phyloP scores from a whole-genome alignment of 1,139 yeast genomes.

The Saccharomycopsis hybrid region DNA sequence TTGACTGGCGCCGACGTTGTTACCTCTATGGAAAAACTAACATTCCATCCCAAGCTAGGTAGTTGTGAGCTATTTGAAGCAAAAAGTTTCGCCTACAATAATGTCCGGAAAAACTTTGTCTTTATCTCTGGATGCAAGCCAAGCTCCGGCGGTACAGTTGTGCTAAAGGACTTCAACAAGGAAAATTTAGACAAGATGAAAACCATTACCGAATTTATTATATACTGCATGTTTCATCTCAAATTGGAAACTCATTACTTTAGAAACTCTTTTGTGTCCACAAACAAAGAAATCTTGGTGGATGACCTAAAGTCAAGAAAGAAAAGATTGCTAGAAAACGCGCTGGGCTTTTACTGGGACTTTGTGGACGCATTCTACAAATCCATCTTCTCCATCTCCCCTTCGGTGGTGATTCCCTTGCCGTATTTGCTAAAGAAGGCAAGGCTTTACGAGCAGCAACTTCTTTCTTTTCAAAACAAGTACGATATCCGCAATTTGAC shows the following conservation, averaged over 20 bases:
- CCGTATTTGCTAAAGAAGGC: slow-evolving; percentile 57
- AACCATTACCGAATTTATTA: slow-evolving; percentile 71
- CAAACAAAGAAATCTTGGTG: slow-evolving; percentile 1
- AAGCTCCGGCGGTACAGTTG: slow-evolving; percentile 73
- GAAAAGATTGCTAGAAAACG: neutral
- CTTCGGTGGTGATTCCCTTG: slow-evolving; percentile 60
- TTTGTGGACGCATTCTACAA: slow-evolving; percentile 47
- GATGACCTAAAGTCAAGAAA: neutral
- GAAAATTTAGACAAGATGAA: slow-evolving; percentile 59
- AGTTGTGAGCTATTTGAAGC: slow-evolving; percentile 67
- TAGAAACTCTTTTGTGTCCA: neutral
- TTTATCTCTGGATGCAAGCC: slow-evolving; percentile 72
- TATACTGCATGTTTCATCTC: slow-evolving; percentile 68
- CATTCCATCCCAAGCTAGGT: slow-evolving; percentile 56
- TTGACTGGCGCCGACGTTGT: slow-evolving; percentile 79
- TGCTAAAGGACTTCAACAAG: slow-evolving; percentile 65
- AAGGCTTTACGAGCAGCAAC: slow-evolving; percentile 27
- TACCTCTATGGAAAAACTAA: slow-evolving; percentile 56
- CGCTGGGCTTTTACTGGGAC: neutral
- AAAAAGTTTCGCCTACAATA: slow-evolving; percentile 50
- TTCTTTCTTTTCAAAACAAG: neutral
- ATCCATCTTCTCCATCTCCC: slow-evolving; percentile 62
- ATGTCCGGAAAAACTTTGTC: slow-evolving; percentile 62
- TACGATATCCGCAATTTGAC: neutral
- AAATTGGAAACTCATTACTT: slow-evolving; percentile 68